These are phyloP conservation scores for Pisolithus microcarpus DNA, from an alignment of 768 basidiomycete species.

Conservation along the genomic window DNA sequence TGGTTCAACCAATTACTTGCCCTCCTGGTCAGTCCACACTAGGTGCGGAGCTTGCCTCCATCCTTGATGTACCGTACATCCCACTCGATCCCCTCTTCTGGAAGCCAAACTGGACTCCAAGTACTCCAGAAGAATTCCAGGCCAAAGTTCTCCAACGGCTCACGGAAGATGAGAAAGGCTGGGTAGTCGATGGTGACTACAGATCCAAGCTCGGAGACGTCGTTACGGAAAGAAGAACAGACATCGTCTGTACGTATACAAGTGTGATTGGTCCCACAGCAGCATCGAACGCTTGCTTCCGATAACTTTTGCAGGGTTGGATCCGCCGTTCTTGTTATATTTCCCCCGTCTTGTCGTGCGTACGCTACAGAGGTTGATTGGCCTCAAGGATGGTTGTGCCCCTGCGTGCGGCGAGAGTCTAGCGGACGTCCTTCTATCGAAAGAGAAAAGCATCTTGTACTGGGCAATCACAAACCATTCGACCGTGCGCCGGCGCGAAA, in stretches of 20 bases:
- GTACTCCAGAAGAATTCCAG: slow-evolving; percentile 20
- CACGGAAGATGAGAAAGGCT: slow-evolving; percentile 31
- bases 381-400: slow-evolving; percentile 32
- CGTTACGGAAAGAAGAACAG: slow-evolving; percentile 34
- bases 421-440: slow-evolving; percentile 35
- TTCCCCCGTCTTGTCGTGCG: slow-evolving; percentile 49
- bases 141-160: slow-evolving; percentile 14
- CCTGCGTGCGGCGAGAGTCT: slow-evolving; percentile 39
- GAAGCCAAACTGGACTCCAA: slow-evolving; percentile 37
- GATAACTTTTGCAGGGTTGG: slow-evolving; percentile 40
- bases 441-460: slow-evolving; percentile 38
- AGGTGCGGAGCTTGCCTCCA: slow-evolving; percentile 31
- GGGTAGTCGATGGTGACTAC: slow-evolving; percentile 48
- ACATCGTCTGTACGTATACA: slow-evolving; percentile 38
- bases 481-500: slow-evolving; percentile 18
- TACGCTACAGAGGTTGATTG: slow-evolving; percentile 36
- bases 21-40: slow-evolving; percentile 36
- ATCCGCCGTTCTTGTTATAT: slow-evolving; percentile 53
- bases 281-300: background rate
- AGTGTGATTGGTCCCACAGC: background rate
- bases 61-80: slow-evolving; percentile 39
- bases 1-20: background rate
- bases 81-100: slow-evolving; percentile 40
- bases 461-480: slow-evolving; percentile 42
- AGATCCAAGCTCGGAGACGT: slow-evolving; percentile 16